Conservation (phyloP, 2,329 filamentous ascomycete genomes). For the Pseudogymnoascus sp. region DNA sequence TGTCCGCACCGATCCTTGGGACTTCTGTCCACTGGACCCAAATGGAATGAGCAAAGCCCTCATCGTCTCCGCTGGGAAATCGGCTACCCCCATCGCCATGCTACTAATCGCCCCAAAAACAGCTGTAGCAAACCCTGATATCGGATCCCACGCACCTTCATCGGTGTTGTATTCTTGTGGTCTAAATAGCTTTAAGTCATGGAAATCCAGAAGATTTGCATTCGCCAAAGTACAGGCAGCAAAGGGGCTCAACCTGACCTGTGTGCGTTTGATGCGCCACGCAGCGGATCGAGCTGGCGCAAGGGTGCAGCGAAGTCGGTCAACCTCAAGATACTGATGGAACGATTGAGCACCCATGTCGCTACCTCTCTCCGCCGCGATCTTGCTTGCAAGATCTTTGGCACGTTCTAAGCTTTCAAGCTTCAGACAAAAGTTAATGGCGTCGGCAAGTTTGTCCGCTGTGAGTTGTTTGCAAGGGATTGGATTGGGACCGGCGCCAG, state of each 20-base stretch:
- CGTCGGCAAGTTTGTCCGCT: constrained; percentile 55
- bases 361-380: constrained; percentile 57
- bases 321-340: constrained; percentile 58
- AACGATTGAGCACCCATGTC: constrained; percentile 60
- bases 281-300: constrained; percentile 61
- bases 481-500: constrained; percentile 64
- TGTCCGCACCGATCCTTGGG: constrained; percentile 14
- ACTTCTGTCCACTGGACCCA: constrained; percentile 12
- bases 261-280: constrained; percentile 65
- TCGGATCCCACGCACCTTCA: constrained; percentile 69
- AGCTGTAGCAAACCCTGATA: constrained; percentile 68
- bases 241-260: constrained; percentile 61
- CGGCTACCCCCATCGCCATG: constrained; percentile 75
- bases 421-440: constrained; percentile 53
- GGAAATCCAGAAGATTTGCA: constrained; percentile 47
- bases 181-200: background rate
- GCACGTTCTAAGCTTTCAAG: constrained; percentile 52
- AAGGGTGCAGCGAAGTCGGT: constrained; percentile 62
- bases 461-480: constrained; percentile 64
- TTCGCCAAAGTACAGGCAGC: constrained; percentile 63
- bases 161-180: constrained; percentile 64
- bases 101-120: constrained; percentile 70
- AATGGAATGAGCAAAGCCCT: constrained; percentile 25
- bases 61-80: constrained; percentile 56
- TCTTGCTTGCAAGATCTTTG: constrained; percentile 46